phyloP scores from a whole-genome alignment of 371 early-diverging fungal genomes.

The Rhizopus delemar region DNA sequence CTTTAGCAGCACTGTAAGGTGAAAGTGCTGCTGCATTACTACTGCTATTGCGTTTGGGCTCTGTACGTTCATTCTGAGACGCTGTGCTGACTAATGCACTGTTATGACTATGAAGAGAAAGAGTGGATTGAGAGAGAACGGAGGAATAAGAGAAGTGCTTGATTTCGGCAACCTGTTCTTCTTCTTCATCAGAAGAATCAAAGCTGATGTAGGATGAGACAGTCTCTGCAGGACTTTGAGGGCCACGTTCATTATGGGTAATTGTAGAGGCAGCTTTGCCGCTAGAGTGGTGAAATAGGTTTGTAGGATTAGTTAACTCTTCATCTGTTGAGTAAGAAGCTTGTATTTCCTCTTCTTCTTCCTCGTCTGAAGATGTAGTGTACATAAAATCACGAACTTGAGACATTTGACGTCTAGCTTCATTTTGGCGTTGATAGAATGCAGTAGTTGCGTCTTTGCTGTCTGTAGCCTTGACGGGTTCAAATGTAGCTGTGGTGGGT shows the following conservation, averaged over 20 bases:
- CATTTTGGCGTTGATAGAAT: conserved; percentile 12
- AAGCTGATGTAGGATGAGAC: conserved; percentile 15
- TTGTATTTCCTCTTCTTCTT: conserved; percentile 12
- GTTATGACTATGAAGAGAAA: conserved; percentile 5
- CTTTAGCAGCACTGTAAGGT: conserved; percentile 12
- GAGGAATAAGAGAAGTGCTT: conserved; percentile 29
- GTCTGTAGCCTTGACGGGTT: background rate
- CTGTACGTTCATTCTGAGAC: background rate
- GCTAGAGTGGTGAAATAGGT: background rate
- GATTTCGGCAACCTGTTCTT: conserved; percentile 22
- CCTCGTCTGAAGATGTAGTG: conserved; percentile 17
- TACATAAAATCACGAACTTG: conserved; percentile 22
- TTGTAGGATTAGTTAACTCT: conserved; percentile 7
- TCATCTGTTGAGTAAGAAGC: conserved; percentile 22
- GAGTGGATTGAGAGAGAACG: conserved; percentile 21
- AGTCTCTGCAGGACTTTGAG: conserved; percentile 21
- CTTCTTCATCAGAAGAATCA: conserved; percentile 25
- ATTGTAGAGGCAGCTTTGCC: background rate
- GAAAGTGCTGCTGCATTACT: background rate
- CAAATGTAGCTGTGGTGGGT: background rate
- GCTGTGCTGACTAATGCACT: background rate
- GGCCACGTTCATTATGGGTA: background rate
- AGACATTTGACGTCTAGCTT: conserved; percentile 17
- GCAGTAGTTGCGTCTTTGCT: background rate
- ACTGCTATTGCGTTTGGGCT: conserved; percentile 4